Evolutionary conservation across 345 rosid species (phyloP).

Genomic region (Brassica napus): Da-Ae NC_063442.1:25792001-25792500

Average conservation of each 20-base stretch:
- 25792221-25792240: slow-evolving; percentile 47
- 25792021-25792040: background rate
- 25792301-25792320: slow-evolving; percentile 75
- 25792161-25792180: slow-evolving; percentile 24
- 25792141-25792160: slow-evolving; percentile 8
- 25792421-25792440: slow-evolving; percentile 41
- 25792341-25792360: background rate
- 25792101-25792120: slow-evolving; percentile 7
- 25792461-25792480: slow-evolving; percentile 87
- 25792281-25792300: slow-evolving; percentile 94
- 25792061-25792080: background rate
- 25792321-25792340: background rate
- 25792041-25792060: background rate
- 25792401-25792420: background rate
- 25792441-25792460: slow-evolving; percentile 98
- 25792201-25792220: slow-evolving; percentile 33
- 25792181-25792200: slow-evolving; percentile 20
- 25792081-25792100: background rate
- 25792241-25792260: slow-evolving; percentile 93
- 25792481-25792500: slow-evolving; percentile 86
- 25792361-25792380: background rate
- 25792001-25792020: background rate
- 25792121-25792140: slow-evolving; percentile 22
- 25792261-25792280: slow-evolving; percentile 98
- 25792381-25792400: background rate